A percentile compares a stretch with the other conserved stretches of the same genome.
Conservation (phyloP, 495 filamentous ascomycete species). For the Aspergillus baeticus region DNA sequence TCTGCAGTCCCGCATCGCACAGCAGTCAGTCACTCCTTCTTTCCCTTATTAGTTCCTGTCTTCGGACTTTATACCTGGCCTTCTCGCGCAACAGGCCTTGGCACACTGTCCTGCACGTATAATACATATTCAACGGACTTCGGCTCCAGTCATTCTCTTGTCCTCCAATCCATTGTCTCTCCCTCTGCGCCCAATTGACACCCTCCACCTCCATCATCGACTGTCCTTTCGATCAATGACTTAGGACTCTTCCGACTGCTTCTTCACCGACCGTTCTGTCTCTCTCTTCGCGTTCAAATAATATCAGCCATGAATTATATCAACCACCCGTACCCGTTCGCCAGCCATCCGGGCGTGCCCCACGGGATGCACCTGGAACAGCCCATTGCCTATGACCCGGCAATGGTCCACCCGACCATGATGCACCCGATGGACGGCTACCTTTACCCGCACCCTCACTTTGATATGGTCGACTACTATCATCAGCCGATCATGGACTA, state of each 20-base stretch:
- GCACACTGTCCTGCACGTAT: constrained; percentile 16
- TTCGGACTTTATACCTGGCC: constrained; percentile 18
- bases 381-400: constrained; percentile 38
- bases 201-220: neutral
- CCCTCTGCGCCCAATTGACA: neutral
- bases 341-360: constrained; percentile 35
- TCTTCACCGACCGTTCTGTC: constrained; percentile 8
- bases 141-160: constrained; percentile 12
- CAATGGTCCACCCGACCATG: constrained; percentile 43
- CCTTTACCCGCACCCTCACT: constrained; percentile 40
- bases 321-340: constrained; percentile 44
- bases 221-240: constrained; percentile 21
- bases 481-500: constrained; percentile 51
- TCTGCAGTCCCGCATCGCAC: constrained; percentile 14
- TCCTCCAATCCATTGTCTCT: neutral
- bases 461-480: constrained; percentile 49
- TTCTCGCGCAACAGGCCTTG: constrained; percentile 3
- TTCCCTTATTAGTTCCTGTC: constrained; percentile 20
- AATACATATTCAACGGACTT: constrained; percentile 11
- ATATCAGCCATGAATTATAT: constrained; percentile 41
- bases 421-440: constrained; percentile 46
- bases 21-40: constrained; percentile 20
- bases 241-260: constrained; percentile 17
- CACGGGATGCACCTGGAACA: constrained; percentile 45
- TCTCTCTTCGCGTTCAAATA: constrained; percentile 3